A percentile compares a stretch with the other conserved stretches of the same genome.
Conservation (phyloP, 1,139 yeast genomes). For the Scheffersomyces titani region DNA sequence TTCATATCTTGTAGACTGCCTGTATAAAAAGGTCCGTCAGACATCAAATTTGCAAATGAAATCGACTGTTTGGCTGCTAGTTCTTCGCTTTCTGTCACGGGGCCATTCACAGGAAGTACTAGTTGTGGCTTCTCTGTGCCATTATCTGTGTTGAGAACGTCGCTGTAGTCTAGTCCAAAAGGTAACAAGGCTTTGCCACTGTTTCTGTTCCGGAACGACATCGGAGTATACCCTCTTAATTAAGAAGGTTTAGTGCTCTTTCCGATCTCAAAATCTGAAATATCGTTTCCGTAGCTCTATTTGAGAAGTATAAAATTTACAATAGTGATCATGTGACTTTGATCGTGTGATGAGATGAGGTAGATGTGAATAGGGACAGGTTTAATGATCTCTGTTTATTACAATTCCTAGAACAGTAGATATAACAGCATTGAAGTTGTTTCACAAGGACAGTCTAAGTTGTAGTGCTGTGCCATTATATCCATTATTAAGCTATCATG, state of each 20-base stretch:
- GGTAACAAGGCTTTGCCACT: slow-evolving; percentile 48
- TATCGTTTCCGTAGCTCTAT: neutral
- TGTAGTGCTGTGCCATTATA: neutral
- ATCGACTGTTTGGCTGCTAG: slow-evolving; percentile 66
- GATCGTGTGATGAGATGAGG: neutral
- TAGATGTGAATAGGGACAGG: neutral
- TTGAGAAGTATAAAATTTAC: neutral
- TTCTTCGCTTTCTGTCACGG: slow-evolving; percentile 55
- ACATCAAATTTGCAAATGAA: slow-evolving; percentile 55
- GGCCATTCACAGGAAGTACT: slow-evolving; percentile 68
- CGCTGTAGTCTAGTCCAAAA: slow-evolving; percentile 69
- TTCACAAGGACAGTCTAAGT: neutral
- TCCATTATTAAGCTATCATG: too few relatives aligned
- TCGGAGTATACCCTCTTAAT: neutral
- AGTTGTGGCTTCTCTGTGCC: slow-evolving; percentile 39
- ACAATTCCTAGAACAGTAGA: neutral
- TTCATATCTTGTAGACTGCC: slow-evolving; percentile 45
- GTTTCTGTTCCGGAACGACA: slow-evolving; percentile 17
- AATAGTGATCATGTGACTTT: neutral
- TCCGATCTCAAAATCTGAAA: neutral
- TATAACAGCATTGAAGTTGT: neutral
- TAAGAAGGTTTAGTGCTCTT: neutral
- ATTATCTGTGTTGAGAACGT: slow-evolving; percentile 39
- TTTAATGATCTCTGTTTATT: neutral
- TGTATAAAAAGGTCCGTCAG: slow-evolving; percentile 77